A percentile compares a stretch with the other conserved stretches of the same genome.
phyloP scores from a whole-genome alignment of 805 yeast species.

The Scheffersomyces lignosus region DNA sequence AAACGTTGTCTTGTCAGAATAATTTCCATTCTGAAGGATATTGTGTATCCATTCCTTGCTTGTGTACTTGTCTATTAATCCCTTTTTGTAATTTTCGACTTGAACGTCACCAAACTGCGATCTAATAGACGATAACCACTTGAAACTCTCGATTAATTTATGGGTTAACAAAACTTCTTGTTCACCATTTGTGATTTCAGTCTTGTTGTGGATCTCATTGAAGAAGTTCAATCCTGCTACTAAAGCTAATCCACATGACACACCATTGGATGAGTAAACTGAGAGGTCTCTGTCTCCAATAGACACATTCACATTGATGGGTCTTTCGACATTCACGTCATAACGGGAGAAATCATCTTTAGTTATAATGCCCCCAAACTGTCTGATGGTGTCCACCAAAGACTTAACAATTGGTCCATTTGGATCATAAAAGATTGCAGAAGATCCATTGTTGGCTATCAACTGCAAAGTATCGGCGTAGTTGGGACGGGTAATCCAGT shows the following conservation, averaged over 20 bases:
- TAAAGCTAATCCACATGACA: conserved; percentile 83
- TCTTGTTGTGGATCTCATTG: conserved; percentile 31
- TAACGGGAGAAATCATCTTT: conserved; percentile 68
- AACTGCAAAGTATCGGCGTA: conserved; percentile 66
- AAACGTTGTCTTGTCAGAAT: conserved; percentile 56
- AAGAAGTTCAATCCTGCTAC: conserved; percentile 71
- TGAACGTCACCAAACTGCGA: conserved; percentile 76
- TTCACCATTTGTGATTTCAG: conserved; percentile 11
- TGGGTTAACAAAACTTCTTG: conserved; percentile 48
- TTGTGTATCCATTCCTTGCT: conserved; percentile 57
- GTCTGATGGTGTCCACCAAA: conserved; percentile 49
- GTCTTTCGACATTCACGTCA: conserved; percentile 45
- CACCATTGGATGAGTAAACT: conserved; percentile 58
- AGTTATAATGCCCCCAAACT: conserved; percentile 67
- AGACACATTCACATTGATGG: conserved; percentile 18
- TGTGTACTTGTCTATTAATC: conserved; percentile 43
- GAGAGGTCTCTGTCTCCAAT: conserved; percentile 17
- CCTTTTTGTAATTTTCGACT: conserved; percentile 25
- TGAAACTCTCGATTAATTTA: conserved; percentile 80
- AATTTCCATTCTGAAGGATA: conserved; percentile 43
- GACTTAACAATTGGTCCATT: conserved; percentile 67
- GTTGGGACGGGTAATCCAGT: conserved; percentile 55
- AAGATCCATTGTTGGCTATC: conserved; percentile 76
- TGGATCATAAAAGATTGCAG: conserved; percentile 81
- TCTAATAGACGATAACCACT: conserved; percentile 88